Evolutionary conservation across 257 asterid species (phyloP), one percentile per base, ranked within the genome.

Genomic region (Solanum megistacrolobum): DNA sequence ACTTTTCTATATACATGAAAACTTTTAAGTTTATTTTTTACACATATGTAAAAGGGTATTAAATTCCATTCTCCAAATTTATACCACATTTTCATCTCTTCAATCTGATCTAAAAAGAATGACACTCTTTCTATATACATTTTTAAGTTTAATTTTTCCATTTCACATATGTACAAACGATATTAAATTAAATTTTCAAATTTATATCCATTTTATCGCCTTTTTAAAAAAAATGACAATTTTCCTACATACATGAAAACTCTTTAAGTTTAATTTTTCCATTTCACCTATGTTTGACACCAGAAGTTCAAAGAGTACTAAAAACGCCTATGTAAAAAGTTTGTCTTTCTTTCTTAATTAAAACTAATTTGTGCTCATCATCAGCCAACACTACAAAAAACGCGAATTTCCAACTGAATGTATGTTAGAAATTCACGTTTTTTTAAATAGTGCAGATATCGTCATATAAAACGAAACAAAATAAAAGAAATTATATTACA

Each of bases 41-140:
- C 7, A 12, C 43, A 5, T 9, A 31, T 74, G 31, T 13, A 46
- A 0, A 48, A 48, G 60, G 60, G 98, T 97, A 94, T 38, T 9
- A 3, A 2, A 9, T 43, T 41, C 1, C 18, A 81, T 18, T 43
- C 25, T 39, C 34, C 13, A 12, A 46, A 41, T 21, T 68, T 69
- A 46, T 52, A 12, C 16, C 12, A 38, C 0, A 8, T 23, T 60
- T 73, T 18, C 0, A 0, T 10, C 5, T 4, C 9, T 62, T 23
- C 52, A 41, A 4, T 41, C 48, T 41, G 52, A 43, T 43, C 5
- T 43, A 3, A 43, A 4, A 43, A 43, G 52, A 41, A 43, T 43
- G 52, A 43, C 48, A 31, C 0, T 41, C 9, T 74, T 21, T 74
- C 6, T 21, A 35, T 73, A 4, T 73, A 0, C 10, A 66, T 31